Base-by-base conservation (phyloP, 495 filamentous ascomycete genomes). In the Neurospora intermedia region DNA sequence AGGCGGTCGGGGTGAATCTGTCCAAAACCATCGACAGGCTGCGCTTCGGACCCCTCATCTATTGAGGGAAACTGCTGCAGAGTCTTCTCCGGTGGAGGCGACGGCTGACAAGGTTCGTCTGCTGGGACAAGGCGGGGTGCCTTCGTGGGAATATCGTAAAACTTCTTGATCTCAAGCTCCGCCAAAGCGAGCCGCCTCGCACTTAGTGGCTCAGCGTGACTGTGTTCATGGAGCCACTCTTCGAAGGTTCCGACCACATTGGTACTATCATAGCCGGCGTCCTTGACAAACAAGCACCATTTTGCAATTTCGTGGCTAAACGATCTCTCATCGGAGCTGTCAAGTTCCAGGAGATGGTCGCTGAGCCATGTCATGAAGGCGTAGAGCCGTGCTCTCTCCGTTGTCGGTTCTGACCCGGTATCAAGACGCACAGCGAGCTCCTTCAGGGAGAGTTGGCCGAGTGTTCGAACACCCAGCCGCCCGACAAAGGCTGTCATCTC, bases 361-460 rank as follows among this genome's bases (percentile, higher is more conserved):
- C 77, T 73, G 8, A 84, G 77, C 83, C 83, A 84, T 73, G 43
- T 69, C 71, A 80, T 73, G 59, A 79, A 75, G 39, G 69, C 69
- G 8, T 74, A 70, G 43, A 83, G 75, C 27, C 15, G 11, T 66
- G 7, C 18, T 66, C 54, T 66, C 54, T 7, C 13, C 15, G 54
- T 15, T 1, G 54, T 35, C 7, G 11, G 27, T 3, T 66, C 3
- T 31, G 54, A 6, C 6, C 39, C 43, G 38, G 71, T 69, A 3
- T 70, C 16, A 3, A 82, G 73, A 20, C 48, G 75, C 4, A 66
- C 35, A n/a, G 69, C 43, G 31, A 82, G 76, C 20, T 76, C 71
- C 10, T 75, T 7, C 6, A 81, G 70, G 7, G 77, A 74, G 43
- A 80, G n/a, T n/a, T 54, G 41, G 3, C 35, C 42, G 20, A 77